These are phyloP conservation scores for Escallonia herrerae DNA, from an alignment of 129 eudicot genomes.

Conservation along the genomic window DNA sequence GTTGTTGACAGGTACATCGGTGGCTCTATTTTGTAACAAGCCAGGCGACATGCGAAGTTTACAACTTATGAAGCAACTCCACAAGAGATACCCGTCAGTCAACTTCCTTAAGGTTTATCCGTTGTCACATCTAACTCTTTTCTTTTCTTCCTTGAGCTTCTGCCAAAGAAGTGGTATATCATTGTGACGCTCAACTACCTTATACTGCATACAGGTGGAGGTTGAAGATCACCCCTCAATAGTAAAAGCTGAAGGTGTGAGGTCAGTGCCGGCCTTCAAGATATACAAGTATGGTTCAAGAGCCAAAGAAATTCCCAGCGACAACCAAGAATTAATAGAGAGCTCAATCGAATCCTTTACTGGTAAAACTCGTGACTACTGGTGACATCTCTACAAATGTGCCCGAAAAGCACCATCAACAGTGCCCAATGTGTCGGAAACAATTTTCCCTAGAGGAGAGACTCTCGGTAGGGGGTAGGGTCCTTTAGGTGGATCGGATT, in stretches of 20 bases:
- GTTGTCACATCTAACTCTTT: not conserved
- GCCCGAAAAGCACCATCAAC: no score
- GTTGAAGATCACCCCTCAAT: conserved; percentile 35
- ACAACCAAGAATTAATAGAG: conserved; percentile 30
- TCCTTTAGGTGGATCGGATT: no score
- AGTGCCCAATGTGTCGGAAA: no score
- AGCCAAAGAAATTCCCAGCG: conserved; percentile 30
- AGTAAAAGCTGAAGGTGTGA: conserved; percentile 34
- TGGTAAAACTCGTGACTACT: not conserved
- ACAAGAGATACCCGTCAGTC: conserved; percentile 27
- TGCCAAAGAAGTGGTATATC: not conserved
- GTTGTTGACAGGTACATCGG: conserved; percentile 24
- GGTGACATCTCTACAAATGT: no score
- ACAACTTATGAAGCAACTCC: conserved; percentile 32
- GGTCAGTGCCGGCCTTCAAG: conserved; percentile 32
- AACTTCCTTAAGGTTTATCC: conserved; percentile 37
- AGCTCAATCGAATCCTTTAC: conserved; percentile 27
- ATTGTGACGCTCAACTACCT: not conserved
- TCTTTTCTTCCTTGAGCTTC: no score
- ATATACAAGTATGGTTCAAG: conserved; percentile 38
- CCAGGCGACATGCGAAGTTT: conserved; percentile 14
- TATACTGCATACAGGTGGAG: conserved; percentile 23
- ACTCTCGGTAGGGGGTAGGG: no score
- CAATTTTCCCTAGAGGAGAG: no score
- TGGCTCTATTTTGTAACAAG: conserved; percentile 31